A percentile compares a stretch with the other conserved stretches of the same genome.
Evolutionary conservation across 2,329 filamentous ascomycete genomes (phyloP).

Genomic region (Blumeriella jaapii): DNA sequence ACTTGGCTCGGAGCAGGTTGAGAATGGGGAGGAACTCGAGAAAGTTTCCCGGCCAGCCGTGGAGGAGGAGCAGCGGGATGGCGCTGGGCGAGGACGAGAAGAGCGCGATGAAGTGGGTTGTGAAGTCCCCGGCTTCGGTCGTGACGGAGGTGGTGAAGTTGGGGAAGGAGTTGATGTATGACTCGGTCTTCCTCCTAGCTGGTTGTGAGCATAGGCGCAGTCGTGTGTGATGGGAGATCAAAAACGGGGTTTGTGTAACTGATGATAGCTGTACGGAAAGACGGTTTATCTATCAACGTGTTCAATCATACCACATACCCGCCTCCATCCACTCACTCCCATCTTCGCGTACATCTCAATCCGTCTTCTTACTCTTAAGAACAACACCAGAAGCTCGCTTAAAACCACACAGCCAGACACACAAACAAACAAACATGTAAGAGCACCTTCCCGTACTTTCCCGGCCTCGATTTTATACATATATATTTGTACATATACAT

Average conservation of each 20-base stretch:
- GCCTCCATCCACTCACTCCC: too few relatives aligned
- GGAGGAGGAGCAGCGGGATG: slow-evolving; percentile 12
- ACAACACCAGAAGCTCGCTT: too few relatives aligned
- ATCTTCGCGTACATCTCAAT: too few relatives aligned
- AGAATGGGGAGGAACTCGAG: slow-evolving; percentile 15
- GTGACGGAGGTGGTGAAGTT: slow-evolving; percentile 7
- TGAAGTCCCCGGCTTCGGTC: slow-evolving; percentile 1
- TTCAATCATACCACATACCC: too few relatives aligned
- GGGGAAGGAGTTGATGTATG: slow-evolving; percentile 10
- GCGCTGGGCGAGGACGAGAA: slow-evolving; percentile 13
- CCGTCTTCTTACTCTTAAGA: too few relatives aligned
- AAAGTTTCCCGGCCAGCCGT: slow-evolving; percentile 18
- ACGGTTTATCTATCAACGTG: too few relatives aligned
- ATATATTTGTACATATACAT: too few relatives aligned
- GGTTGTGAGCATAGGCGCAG: not conserved
- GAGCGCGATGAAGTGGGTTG: slow-evolving; percentile 14
- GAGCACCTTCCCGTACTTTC: too few relatives aligned
- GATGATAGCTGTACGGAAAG: too few relatives aligned
- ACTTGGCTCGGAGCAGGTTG: slow-evolving; percentile 23
- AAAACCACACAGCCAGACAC: too few relatives aligned
- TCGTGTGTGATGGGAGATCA: not conserved
- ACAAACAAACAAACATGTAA: too few relatives aligned
- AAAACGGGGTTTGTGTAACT: not conserved
- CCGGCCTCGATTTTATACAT: too few relatives aligned
- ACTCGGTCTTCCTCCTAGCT: slow-evolving; percentile 6